A percentile compares a stretch with the other conserved stretches of the same genome.
phyloP scores from a whole-genome alignment of 2,329 filamentous ascomycete genomes.

The Fusarium luffae region DNA sequence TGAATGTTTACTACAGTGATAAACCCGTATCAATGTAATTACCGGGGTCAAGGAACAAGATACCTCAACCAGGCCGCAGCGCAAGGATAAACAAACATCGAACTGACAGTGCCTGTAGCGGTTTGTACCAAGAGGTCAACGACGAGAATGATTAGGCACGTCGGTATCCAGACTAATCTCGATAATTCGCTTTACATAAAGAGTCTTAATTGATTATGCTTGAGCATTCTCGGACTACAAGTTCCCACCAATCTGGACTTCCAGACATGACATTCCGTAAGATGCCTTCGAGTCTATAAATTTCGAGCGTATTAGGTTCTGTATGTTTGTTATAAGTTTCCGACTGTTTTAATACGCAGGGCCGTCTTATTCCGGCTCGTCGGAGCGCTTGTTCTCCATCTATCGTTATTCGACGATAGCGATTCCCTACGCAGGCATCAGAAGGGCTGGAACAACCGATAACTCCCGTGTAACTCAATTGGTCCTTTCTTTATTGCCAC shows the following conservation, averaged over 20 bases:
- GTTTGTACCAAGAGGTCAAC: background rate
- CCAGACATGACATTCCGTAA: background rate
- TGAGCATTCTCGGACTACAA: background rate
- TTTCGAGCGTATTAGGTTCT: background rate
- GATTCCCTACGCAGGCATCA: background rate
- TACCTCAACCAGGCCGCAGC: too few relatives aligned
- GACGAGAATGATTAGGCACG: background rate
- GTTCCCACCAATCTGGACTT: background rate
- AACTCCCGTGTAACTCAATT: constrained; percentile 29
- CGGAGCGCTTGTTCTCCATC: background rate
- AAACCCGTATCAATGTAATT: background rate
- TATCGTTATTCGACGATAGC: background rate
- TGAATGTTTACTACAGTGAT: background rate
- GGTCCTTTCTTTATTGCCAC: background rate
- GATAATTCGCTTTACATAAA: background rate
- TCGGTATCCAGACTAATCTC: background rate
- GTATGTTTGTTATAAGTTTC: too few relatives aligned
- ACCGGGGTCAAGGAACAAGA: background rate
- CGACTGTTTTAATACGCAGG: background rate
- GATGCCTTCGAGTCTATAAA: background rate
- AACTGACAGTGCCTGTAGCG: background rate
- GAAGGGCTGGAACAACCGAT: background rate
- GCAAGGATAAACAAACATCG: background rate
- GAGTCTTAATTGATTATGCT: background rate
- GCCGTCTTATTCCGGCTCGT: background rate